Conservation (phyloP, 2,329 filamentous ascomycete genomes). For the Ceratocystis destructans region DNA sequence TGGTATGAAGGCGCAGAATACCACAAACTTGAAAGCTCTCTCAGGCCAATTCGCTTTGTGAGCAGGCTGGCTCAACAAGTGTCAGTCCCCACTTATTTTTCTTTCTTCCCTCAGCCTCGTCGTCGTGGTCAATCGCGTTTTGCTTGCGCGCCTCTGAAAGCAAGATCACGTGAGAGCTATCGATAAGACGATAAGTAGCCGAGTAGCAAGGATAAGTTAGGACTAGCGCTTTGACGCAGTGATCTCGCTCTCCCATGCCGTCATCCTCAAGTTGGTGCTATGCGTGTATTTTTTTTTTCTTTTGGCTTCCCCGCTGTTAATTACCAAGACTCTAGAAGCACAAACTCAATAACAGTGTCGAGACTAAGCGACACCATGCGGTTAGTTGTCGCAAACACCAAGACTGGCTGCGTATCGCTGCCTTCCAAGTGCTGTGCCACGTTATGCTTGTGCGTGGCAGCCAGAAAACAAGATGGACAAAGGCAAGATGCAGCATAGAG, state of each 20-base stretch:
- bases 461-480: not conserved
- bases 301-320: not conserved
- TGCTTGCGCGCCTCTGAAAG: constrained; percentile 13
- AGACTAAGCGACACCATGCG: too few species aligned
- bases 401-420: too few species aligned
- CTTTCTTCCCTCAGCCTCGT: constrained; percentile 18
- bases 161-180: constrained; percentile 8
- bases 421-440: too few species aligned
- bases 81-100: constrained; percentile 16
- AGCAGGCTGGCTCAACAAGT: not conserved
- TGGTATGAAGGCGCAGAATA: too few species aligned
- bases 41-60: not conserved
- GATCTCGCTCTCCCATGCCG: not conserved
- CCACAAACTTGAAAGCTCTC: not conserved
- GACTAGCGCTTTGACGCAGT: not conserved
- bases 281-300: not conserved
- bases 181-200: constrained; percentile 8
- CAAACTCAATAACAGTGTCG: too few species aligned
- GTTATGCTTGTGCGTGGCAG: not conserved
- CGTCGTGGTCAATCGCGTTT: constrained; percentile 13
- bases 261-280: too few species aligned
- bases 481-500: too few species aligned
- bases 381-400: too few species aligned
- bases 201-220: not conserved
- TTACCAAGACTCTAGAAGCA: not conserved